Base-by-base conservation (phyloP, 768 basidiomycete genomes). In the Russula dissimulans region DNA sequence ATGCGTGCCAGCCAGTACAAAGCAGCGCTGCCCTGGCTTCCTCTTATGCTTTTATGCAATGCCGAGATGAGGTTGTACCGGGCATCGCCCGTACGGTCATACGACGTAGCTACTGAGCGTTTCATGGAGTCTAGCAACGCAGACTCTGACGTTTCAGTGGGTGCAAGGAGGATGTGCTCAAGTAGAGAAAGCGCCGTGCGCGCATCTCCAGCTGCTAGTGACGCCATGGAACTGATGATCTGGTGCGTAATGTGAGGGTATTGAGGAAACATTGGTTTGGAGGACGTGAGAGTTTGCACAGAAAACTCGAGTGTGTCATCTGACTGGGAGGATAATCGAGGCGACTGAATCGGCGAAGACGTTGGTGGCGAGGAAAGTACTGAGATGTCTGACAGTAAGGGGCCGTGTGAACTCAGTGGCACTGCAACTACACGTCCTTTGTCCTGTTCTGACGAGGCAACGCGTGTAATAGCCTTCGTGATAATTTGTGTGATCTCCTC, bases 1-100 rank as follows among this genome's bases (percentile, higher is more conserved):
- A 91, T 91, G 48, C 89, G 80, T 12, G 90, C 90, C 15, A 94
- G 77, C 89, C 91, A 94, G 69, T 93, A 93, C 76, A 93, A 73
- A 7, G 91, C 91, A 0, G 89, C 91, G 66, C 79, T 78, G 9
- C 83, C 84, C 65, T 91, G 82, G 55, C 82, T 81, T 8, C 89
- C 91, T 48, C 91, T 79, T 36, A 93, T 79, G 58, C 82, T 82
- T 70, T 94, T 94, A 71, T 94, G 91, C 66, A 93, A 74, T 3
- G 91, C 90, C 41, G 84, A 87, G 64, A 90, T 90, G 82, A 90
- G 84, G 70, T 91, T 85, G 68, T 89, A 91, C 59, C 79, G 80
- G 62, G 78, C 79, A 63, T 91, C 91, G 3, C 89, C 88, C 7
- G 80, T 81, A 39, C 90, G 80, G 69, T 92, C 88, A 68, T 88